phyloP scores from a whole-genome alignment of 352 stramenopile species.

The Phytophthora pluvialis region DNA sequence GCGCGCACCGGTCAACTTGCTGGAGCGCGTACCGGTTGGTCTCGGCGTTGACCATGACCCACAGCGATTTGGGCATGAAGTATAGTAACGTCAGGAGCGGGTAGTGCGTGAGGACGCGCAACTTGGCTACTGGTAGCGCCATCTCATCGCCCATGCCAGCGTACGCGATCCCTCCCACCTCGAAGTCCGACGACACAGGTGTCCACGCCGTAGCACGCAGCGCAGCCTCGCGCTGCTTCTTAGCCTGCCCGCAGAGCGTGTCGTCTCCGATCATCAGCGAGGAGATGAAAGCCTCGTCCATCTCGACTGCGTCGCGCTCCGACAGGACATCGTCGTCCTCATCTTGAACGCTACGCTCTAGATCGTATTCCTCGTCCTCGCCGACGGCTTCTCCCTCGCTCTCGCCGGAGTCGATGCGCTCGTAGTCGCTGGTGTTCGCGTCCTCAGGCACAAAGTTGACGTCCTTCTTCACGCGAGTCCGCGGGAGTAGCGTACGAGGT shows the following conservation, averaged over 20 bases:
- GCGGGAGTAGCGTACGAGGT: no score
- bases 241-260: neutral
- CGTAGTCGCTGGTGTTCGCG: slow-evolving; percentile 2
- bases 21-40: slow-evolving; percentile 13
- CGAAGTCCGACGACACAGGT: neutral
- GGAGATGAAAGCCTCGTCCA: neutral
- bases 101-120: neutral
- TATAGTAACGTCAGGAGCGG: slow-evolving; percentile 27
- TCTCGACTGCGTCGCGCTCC: neutral
- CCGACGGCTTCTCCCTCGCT: no score
- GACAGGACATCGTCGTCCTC: neutral
- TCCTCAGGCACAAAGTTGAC: slow-evolving; percentile 1
- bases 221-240: neutral
- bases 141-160: neutral
- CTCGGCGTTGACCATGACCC: slow-evolving; percentile 15
- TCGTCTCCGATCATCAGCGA: neutral
- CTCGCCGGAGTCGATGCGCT: neutral
- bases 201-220: neutral
- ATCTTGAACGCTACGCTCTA: neutral
- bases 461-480: neutral
- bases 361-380: neutral
- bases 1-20: slow-evolving; percentile 2
- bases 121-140: neutral
- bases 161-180: neutral
- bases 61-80: slow-evolving; percentile 29